Base-by-base conservation (phyloP, 441 rosid species). In the Pelargonium citronellum region DNA sequence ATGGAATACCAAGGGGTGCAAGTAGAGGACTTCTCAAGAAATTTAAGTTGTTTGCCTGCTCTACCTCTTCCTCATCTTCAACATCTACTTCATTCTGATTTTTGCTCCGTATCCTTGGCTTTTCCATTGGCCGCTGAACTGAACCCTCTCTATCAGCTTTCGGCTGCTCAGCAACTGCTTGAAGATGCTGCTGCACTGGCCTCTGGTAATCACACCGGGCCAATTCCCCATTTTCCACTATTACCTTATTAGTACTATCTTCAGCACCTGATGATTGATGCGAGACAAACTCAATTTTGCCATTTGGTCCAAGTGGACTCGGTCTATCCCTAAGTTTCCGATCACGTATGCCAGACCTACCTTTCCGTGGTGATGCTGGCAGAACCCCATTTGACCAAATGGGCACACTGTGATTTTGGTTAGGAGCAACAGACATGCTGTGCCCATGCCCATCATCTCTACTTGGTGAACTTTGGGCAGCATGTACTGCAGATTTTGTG, bases 1-100 rank as follows among this genome's bases (percentile, higher is more conserved):
- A 81, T 61, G 92, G 90, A 74, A 88, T 80, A 24, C 97, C 97
- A 10, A 91, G 84, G 0, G 98, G 98, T 1, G 97, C 92, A 71
- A 77, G 71, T 49, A 91, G 77, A 78, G 84, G 85, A 73, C 73
- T 75, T 73, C 79, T 82, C 17, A 85, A 80, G 70, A 79, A 77
- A 76, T 66, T 74, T 65, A 72, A 72, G 68, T 53, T 77, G 72
- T 77, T 82, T 62, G 67, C 76, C 69, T 83, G 84, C 77, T 76
- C 88, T 76, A 81, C 83, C 72, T 81, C 94, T 67, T 84, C 87
- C 41, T 84, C 85, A 53, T 80, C 87, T 74, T 82, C 88, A 71
- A 79, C 68, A 61, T 71, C 55, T 34, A 74, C 73, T 41, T 72
- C 76, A 58, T 69, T 47, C 77, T 71, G 86, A 68, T 74, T 86